Conservation (phyloP, 257 asterid genomes). For the Apocynum venetum region DNA sequence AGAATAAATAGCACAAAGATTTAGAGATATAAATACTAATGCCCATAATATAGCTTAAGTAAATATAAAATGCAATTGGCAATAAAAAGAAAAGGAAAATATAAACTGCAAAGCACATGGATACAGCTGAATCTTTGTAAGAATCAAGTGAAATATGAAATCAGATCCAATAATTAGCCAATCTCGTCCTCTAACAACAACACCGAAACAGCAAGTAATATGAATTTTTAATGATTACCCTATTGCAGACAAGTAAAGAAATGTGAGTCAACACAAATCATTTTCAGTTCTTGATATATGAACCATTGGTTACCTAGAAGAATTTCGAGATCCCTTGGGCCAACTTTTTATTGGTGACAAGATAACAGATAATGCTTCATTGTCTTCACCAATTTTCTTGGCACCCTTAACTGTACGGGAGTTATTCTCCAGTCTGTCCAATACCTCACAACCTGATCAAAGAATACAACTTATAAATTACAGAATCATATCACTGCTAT, state of each 20-base stretch:
- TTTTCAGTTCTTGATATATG: background rate
- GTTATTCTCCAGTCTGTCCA: conserved; percentile 81
- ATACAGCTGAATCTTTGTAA: background rate
- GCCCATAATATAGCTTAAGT: background rate
- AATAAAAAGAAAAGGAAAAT: background rate
- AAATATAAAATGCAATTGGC: background rate
- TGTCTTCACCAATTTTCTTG: conserved; percentile 76
- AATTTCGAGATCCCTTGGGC: conserved; percentile 43
- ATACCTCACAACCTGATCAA: conserved; percentile 68
- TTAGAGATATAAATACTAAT: background rate
- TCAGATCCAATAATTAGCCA: background rate
- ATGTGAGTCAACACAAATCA: background rate
- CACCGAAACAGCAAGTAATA: background rate
- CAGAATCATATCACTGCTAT: background rate
- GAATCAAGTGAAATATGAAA: background rate
- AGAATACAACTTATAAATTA: conserved; percentile 6
- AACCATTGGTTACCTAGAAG: conserved; percentile 41
- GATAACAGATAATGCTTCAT: conserved; percentile 70
- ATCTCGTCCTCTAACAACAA: background rate
- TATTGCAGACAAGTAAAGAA: background rate
- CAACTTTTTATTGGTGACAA: conserved; percentile 66
- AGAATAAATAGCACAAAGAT: background rate
- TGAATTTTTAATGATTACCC: background rate
- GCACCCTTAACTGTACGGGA: conserved; percentile 90
- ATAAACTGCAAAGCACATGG: background rate